Conservation (phyloP, 2,329 filamentous ascomycete species). For the Fusarium begoniae region DNA sequence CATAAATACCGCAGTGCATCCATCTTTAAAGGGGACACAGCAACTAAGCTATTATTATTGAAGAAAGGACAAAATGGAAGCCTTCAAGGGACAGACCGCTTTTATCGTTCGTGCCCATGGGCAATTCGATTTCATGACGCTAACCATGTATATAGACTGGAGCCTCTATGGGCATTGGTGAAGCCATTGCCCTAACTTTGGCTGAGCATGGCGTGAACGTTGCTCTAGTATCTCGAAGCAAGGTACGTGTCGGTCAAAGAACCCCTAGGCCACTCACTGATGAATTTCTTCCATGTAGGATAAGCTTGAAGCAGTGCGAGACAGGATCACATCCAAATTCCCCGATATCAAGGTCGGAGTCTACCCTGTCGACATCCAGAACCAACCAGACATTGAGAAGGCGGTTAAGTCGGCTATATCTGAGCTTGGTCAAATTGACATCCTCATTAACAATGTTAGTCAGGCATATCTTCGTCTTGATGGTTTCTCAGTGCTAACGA, state of each 20-base stretch:
- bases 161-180: constrained; percentile 17
- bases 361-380: not conserved
- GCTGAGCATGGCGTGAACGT: not conserved
- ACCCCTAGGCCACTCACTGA: not conserved
- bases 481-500: fast-evolving
- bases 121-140: fast-evolving
- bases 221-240: not conserved
- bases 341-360: not conserved
- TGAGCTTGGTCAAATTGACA: constrained; percentile 17
- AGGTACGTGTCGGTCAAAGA: not conserved
- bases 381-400: not conserved
- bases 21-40: too few species aligned
- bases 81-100: not conserved
- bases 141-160: not conserved
- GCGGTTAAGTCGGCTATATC: not conserved
- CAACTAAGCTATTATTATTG: fast-evolving
- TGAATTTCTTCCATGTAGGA: not conserved
- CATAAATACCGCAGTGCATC: not conserved
- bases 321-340: not conserved
- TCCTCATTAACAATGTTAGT: constrained; percentile 24
- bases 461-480: fast-evolving
- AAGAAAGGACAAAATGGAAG: not conserved
- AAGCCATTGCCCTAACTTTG: not conserved
- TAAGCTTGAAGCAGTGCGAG: not conserved
- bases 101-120: not conserved